Evolutionary conservation across 257 asterid species (phyloP), one percentile per base, ranked within the genome.

Genomic region (Solanum tarapatanum): DNA sequence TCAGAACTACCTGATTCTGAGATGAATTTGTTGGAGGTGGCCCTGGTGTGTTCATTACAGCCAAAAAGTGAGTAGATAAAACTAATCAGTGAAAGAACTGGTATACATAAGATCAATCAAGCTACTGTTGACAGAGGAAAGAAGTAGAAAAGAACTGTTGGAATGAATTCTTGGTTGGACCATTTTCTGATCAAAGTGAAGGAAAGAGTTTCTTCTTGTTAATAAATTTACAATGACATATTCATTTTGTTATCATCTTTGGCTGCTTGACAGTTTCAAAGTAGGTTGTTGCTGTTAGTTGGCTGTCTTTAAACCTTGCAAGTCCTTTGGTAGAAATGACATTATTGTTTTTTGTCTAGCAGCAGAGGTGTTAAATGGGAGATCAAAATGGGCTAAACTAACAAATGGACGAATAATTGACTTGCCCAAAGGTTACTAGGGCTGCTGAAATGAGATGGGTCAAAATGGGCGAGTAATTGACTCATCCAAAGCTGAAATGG

Each of bases 1-100:
- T 66, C 19, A 90, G 87, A 23, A 94, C 88, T 55, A 75, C 88
- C 83, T 73, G 51, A 36, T 87, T 86, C 17, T 91, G 91, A n/a
- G 93, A 36, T 85, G 89, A 89, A 91, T 90, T 24, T 85, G 86
- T 35, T 37, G 33, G 74, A 39, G 79, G 70, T 69, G 73, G 85
- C 17, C 85, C 85, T 16, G 85, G 85, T 37, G 21, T 2, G 51
- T 6, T 28, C 11, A 30, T 77, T 60, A 33, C 35, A 82, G 36
- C 66, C 23, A 84, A 84, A 24, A 36, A 28, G 11, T 35, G 84
- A 60, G 32, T 55, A 23, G 33, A 41, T 32, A 8, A 79, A 79
- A 79, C 68, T 45, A 21, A 5, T 80, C 28, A 45, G 28, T 45
- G 39, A 80, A 45, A 80, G 16, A 23, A 41, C 62, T n/a, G 16